Percentiles rank a stretch among this genome's conserved stretches.
Conservation (phyloP, 257 asterid genomes). For the Solanum acaule region DNA sequence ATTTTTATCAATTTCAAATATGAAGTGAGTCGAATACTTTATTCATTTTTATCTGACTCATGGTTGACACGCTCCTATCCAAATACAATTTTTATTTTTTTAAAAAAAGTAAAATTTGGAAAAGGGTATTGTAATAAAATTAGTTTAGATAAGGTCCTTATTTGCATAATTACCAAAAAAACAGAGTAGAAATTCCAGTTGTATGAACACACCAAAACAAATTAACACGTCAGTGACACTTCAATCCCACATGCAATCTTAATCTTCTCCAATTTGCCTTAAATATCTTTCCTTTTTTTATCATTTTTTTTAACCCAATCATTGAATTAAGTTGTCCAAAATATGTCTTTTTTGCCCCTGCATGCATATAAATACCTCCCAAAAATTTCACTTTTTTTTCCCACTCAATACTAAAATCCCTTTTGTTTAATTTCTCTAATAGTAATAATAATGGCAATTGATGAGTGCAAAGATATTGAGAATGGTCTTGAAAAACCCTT, state of each 20-base stretch:
- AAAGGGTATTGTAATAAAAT: not conserved
- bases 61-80: not conserved
- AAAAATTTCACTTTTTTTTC: not conserved
- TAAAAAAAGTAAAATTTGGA: not conserved
- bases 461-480: slow-evolving; percentile 33
- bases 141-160: not conserved
- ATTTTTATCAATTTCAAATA: too few relatives aligned
- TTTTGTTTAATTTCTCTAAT: not conserved
- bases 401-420: not conserved
- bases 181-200: not conserved
- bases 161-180: not conserved
- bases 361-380: slow-evolving; percentile 12
- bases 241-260: not conserved
- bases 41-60: not conserved
- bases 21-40: too few relatives aligned
- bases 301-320: not conserved
- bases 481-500: slow-evolving; percentile 46
- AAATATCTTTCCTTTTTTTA: not conserved
- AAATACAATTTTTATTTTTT: too few relatives aligned
- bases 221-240: slow-evolving; percentile 58
- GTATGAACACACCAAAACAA: not conserved
- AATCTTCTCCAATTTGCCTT: not conserved
- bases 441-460: slow-evolving; percentile 26
- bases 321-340: not conserved
- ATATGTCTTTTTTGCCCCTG: not conserved